Evolutionary conservation across 129 eudicot species (phyloP), one percentile per base, ranked within the genome.

Genomic region (Ambrosia artemisiifolia): DNA sequence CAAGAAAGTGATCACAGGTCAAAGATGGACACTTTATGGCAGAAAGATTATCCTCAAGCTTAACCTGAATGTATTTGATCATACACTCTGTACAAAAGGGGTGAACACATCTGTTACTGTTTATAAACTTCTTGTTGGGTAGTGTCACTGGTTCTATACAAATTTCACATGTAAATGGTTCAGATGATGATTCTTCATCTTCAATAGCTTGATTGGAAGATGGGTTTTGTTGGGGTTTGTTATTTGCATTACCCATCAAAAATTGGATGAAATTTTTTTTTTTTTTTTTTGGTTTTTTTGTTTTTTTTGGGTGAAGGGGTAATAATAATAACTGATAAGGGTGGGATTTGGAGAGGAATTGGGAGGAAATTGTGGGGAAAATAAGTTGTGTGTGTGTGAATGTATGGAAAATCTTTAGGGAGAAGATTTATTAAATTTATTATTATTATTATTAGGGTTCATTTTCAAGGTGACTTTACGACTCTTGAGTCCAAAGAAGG

Each of bases 11-110:
- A 4, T 70, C 65, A 68, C 94, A 87, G 53, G 35, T 28, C 48
- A 74, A 2, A 3, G 79, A 77, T 3, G 96, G 94, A 70, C 96
- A 90, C 9, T 48, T 70, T 62, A 90, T 87, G 13, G 50, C 35
- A 12, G 75, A 74, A 2, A 76, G 83, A 79, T 77, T 81, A 18
- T 87, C 88, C 11, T 87, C 83, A 56, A 85, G 79, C 65, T 82
- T 82, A 42, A 83, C 93, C 34, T 77, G 65, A 66, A 90, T 81
- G 85, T 87, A 87, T 47, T 81, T 87, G 74, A 75, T 61, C 71
- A 81, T 74, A 79, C 96, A 90, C 28, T 87, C 91, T 40, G 77
- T 75, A 69, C 96, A 90, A 75, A 78, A 87, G 12, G 85, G 88
- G 81, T 87, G 93, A 2, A 63, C 28, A 44, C 93, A 84, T n/a